phyloP scores from a whole-genome alignment of 2,329 filamentous ascomycete genomes.

The Aspergillus pseudonomiae region DNA sequence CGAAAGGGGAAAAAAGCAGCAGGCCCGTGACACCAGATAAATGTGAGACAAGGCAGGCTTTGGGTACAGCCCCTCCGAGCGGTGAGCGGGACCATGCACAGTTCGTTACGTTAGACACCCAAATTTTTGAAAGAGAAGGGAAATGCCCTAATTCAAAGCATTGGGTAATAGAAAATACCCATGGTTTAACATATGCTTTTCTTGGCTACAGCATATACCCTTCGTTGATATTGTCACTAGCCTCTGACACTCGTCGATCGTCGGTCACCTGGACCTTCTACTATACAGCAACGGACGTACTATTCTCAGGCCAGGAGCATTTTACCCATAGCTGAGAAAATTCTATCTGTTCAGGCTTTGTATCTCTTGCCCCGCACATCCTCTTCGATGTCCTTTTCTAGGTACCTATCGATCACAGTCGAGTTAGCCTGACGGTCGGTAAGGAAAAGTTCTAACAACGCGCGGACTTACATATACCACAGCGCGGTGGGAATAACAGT shows the following conservation, averaged over 20 bases:
- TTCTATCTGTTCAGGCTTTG: slow-evolving; percentile 59
- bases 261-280: slow-evolving; percentile 20
- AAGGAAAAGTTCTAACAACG: background rate
- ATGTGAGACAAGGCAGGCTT: slow-evolving; percentile 18
- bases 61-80: slow-evolving; percentile 19
- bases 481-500: slow-evolving; percentile 85
- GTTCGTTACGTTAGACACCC: background rate
- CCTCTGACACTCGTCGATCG: background rate
- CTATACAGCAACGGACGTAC: slow-evolving; percentile 10
- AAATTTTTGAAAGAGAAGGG: background rate
- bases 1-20: slow-evolving; percentile 16
- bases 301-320: background rate
- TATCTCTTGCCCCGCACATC: slow-evolving; percentile 74
- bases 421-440: slow-evolving; percentile 29
- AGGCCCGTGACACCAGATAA: slow-evolving; percentile 10
- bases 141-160: background rate
- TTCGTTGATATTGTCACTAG: background rate
- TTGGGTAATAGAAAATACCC: background rate
- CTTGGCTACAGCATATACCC: background rate
- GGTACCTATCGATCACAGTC: slow-evolving; percentile 62
- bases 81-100: slow-evolving; percentile 17
- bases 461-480: slow-evolving; percentile 82
- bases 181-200: background rate
- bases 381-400: slow-evolving; percentile 82
- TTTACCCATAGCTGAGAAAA: background rate